Evolutionary conservation across 306 rosid species (phyloP).

Genomic region (Begonia peltatifolia): DNA sequence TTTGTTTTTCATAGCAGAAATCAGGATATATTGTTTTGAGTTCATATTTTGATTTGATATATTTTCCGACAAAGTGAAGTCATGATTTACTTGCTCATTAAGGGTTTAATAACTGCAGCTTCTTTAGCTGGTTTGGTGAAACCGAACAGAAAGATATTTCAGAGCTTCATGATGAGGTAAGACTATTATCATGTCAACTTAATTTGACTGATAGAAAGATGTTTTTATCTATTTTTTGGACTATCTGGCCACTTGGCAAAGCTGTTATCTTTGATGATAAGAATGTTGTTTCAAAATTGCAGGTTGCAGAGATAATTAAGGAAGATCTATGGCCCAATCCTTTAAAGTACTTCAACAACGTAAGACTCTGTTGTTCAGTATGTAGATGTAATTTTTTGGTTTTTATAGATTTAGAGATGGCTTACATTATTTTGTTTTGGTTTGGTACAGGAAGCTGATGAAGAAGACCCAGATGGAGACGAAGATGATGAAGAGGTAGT

Average conservation of each 20-base stretch:
- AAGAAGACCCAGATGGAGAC: constrained; percentile 40
- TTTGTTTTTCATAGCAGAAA: background rate
- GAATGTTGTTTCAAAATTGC: constrained; percentile 7
- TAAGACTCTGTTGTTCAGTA: constrained; percentile 11
- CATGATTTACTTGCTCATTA: too few relatives aligned
- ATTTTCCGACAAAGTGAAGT: too few relatives aligned
- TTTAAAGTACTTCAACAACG: constrained; percentile 52
- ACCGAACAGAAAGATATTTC: constrained; percentile 30
- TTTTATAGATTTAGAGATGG: too few relatives aligned
- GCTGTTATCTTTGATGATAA: too few relatives aligned
- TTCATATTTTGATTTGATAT: too few relatives aligned
- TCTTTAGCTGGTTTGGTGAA: constrained; percentile 60
- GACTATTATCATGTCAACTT: background rate
- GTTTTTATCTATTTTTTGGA: too few relatives aligned
- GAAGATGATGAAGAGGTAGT: constrained; percentile 30
- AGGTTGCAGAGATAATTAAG: constrained; percentile 56
- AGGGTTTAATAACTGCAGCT: constrained; percentile 24
- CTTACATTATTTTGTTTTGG: background rate
- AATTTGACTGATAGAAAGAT: background rate
- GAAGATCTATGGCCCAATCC: constrained; percentile 78
- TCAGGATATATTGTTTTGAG: background rate
- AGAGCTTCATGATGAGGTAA: constrained; percentile 45
- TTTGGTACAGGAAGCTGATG: constrained; percentile 43
- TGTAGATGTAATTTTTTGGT: too few relatives aligned
- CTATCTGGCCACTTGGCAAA: too few relatives aligned